Percentiles rank a stretch among this genome's conserved stretches.
These are phyloP conservation scores for Aspergillus unguis DNA, from an alignment of 2,329 filamentous ascomycete genomes.

Conservation along the genomic window DNA sequence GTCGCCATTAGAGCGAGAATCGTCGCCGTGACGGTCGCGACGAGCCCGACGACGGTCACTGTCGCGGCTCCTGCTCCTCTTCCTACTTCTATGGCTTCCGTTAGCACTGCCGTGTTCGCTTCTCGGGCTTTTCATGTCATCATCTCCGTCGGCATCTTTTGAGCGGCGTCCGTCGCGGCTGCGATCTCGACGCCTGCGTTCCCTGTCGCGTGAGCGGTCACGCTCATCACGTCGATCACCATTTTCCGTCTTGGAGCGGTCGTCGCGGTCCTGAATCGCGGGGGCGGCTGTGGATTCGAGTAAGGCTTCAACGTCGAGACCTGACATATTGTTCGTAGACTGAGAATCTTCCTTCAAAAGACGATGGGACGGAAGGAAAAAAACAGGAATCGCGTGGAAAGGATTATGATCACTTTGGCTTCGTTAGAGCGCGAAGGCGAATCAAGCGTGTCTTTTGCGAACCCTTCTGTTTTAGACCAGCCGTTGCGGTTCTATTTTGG, in stretches of 20 bases:
- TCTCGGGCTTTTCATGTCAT: constrained; percentile 61
- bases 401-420: constrained; percentile 36
- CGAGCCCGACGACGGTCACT: constrained; percentile 70
- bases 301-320: constrained; percentile 81
- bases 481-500: constrained; percentile 11
- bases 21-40: constrained; percentile 61
- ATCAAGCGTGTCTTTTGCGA: constrained; percentile 28
- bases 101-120: constrained; percentile 71
- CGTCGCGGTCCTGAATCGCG: constrained; percentile 52
- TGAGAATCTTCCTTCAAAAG: constrained; percentile 22
- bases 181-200: constrained; percentile 58
- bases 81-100: constrained; percentile 73
- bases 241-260: constrained; percentile 55
- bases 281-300: constrained; percentile 77
- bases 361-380: constrained; percentile 18
- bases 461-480: constrained; percentile 31
- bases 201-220: constrained; percentile 57
- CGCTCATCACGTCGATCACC: constrained; percentile 56
- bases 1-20: constrained; percentile 59
- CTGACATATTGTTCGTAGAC: constrained; percentile 55
- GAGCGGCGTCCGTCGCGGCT: constrained; percentile 53
- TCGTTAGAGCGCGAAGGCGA: constrained; percentile 32
- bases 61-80: constrained; percentile 74
- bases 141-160: constrained; percentile 55
- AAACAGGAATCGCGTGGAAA: constrained; percentile 25